phyloP scores from a whole-genome alignment of 2,329 filamentous ascomycete species.

The Claviceps maximensis region DNA sequence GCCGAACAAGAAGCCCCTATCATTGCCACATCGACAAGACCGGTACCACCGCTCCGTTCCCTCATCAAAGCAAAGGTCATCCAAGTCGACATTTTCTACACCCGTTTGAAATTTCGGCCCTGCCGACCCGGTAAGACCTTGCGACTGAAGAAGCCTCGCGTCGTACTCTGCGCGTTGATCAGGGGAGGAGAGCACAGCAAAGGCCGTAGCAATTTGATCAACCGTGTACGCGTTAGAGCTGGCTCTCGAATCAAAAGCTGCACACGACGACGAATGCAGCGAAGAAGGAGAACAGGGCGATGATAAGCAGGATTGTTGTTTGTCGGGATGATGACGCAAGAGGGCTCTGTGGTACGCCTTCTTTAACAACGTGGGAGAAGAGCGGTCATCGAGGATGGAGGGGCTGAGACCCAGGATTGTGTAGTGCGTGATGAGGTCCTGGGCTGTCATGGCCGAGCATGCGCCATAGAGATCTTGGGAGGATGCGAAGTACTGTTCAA shows the following conservation, averaged over 20 bases:
- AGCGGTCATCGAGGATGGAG: slow-evolving; percentile 28
- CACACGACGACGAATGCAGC: not conserved
- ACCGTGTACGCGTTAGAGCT: slow-evolving; percentile 31
- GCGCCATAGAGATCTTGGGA: not conserved
- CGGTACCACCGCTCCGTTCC: slow-evolving; percentile 37
- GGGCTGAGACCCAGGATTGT: slow-evolving; percentile 44
- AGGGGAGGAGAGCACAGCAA: slow-evolving; percentile 39
- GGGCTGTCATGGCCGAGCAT: not conserved
- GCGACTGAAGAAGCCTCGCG: slow-evolving; percentile 26
- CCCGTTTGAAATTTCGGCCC: slow-evolving; percentile 36
- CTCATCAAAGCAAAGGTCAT: slow-evolving; percentile 46
- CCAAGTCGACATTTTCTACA: slow-evolving; percentile 50
- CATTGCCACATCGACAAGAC: slow-evolving; percentile 51
- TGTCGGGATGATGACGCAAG: slow-evolving; percentile 54
- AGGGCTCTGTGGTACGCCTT: slow-evolving; percentile 52
- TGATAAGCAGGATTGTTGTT: slow-evolving; percentile 18
- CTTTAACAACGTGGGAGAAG: slow-evolving; percentile 38
- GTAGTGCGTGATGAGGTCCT: slow-evolving; percentile 41
- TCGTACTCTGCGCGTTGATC: slow-evolving; percentile 41
- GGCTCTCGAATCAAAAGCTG: not conserved
- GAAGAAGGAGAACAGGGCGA: slow-evolving; percentile 2
- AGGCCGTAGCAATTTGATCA: slow-evolving; percentile 51
- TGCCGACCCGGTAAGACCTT: slow-evolving; percentile 6
- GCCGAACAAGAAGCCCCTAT: slow-evolving; percentile 42
- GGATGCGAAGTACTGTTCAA: not conserved